phyloP scores from a whole-genome alignment of 225 moss, liverwort and hornwort genomes.

The Polytrichum commune region DNA sequence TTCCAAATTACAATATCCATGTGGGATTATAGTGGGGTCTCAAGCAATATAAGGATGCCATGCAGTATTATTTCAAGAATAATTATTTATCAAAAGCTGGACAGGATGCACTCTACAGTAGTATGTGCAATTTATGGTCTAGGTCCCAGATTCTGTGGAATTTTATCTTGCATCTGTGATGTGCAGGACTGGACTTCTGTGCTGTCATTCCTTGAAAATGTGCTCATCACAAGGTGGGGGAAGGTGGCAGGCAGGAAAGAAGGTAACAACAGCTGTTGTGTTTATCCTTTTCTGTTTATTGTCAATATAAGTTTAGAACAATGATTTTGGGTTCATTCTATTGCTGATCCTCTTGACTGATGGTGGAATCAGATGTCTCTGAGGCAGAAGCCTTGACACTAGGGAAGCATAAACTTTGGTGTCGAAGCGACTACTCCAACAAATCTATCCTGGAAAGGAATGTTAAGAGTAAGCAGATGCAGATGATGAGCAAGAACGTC shows the following conservation, averaged over 20 bases:
- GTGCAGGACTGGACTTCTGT: slow-evolving; percentile 71
- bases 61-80: no score
- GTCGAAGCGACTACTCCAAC: slow-evolving; percentile 18
- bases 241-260: slow-evolving; percentile 32
- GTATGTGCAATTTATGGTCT: no score
- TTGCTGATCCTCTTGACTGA: slow-evolving; percentile 9
- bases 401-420: slow-evolving; percentile 36
- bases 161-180: slow-evolving; percentile 16
- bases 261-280: slow-evolving; percentile 30
- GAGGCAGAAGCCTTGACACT: slow-evolving; percentile 28
- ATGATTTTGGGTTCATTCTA: neutral
- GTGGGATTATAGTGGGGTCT: no score
- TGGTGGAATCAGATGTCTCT: slow-evolving; percentile 14
- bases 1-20: no score
- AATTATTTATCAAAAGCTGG: no score
- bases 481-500: neutral
- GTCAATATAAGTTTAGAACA: neutral
- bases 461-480: slow-evolving; percentile 27
- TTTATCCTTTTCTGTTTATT: slow-evolving; percentile 6
- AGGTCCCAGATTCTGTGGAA: slow-evolving; percentile 1
- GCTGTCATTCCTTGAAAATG: slow-evolving; percentile 47
- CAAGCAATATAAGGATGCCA: no score
- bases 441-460: slow-evolving; percentile 25
- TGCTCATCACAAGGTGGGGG: slow-evolving; percentile 62
- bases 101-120: no score